Base-by-base conservation (phyloP, 2,329 filamentous ascomycete species). In the Tolypocladium sp. region DNA sequence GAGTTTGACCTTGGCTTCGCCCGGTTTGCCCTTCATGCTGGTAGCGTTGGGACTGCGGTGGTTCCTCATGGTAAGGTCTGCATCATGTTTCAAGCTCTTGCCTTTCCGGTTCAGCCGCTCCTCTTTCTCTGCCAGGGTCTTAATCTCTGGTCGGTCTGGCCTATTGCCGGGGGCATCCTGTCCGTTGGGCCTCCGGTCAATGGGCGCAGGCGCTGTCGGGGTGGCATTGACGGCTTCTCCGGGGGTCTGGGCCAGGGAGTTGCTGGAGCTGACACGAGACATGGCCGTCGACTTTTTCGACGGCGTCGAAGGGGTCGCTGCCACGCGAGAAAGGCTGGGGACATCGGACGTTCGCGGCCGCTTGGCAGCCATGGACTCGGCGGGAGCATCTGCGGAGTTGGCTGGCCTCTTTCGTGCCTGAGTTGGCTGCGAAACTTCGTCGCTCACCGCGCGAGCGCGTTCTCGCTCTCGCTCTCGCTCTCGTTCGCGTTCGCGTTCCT, bases 251-350 rank as follows among this genome's bases (percentile, higher is more conserved):
- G 74, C 76, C 60, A 79, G 73, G 0, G 81, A 84, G 65, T 79
- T 81, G 67, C 70, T 81, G 1, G 82, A 83, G 56, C 79, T 75
- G 40, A 78, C 80, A 4, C 81, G 78, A 6, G 77, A 80, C 80
- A 83, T 83, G 58, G 79, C 69, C 2, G 75, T 73, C 17, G 77
- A 73, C 58, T 76, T 82, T 62, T 78, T 83, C 12, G 80, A 76
- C 0, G 82, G 82, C 0, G 82, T 84, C 2, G 78, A 77, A 0
- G 80, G 80, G 1, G 71, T 68, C 17, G 73, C 56, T 17, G 59
- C 65, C 17, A 73, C 64, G 55, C 73, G 70, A 30, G 69, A 63
- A 6, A 70, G 66, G 44, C 67, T 68, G 37, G 69, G 65, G 33
- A 74, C 65, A 7, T 81, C 80, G 1, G 76, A 71, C 2, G 76